Evolutionary conservation across 495 filamentous ascomycete genomes (phyloP).

Genomic region (Penicillium odoratum): DNA sequence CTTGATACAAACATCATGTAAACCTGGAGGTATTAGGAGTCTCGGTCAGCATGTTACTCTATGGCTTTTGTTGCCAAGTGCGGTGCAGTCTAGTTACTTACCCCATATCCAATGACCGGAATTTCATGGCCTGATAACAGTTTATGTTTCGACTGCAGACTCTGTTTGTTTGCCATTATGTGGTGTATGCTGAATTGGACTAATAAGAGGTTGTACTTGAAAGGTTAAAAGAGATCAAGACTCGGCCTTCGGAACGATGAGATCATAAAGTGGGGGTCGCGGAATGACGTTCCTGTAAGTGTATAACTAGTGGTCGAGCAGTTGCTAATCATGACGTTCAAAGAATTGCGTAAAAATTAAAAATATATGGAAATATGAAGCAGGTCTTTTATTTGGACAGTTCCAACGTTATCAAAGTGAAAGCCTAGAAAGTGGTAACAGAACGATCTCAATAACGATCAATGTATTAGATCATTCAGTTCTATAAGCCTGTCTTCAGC

Average conservation of each 20-base stretch:
- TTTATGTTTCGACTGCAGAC: slow-evolving; percentile 32
- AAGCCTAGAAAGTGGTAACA: no score
- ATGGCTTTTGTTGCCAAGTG: neutral
- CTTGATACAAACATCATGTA: slow-evolving; percentile 63
- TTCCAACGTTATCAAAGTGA: no score
- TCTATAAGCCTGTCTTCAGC: slow-evolving; percentile 20
- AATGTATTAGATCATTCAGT: slow-evolving; percentile 23
- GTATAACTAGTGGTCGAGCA: no score
- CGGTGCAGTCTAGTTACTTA: slow-evolving; percentile 36
- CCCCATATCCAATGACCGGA: slow-evolving; percentile 73
- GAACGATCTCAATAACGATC: neutral
- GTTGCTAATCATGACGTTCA: no score
- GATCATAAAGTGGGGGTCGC: slow-evolving; percentile 23
- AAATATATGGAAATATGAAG: no score
- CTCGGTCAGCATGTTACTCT: neutral
- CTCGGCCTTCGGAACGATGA: slow-evolving; percentile 14
- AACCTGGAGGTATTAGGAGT: slow-evolving; percentile 47
- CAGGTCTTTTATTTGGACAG: no score
- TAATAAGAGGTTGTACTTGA: neutral
- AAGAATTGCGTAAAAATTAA: no score
- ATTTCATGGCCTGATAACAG: slow-evolving; percentile 80
- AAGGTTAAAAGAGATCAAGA: slow-evolving; percentile 1
- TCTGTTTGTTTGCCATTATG: slow-evolving; percentile 24
- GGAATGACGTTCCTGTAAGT: neutral
- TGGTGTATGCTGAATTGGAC: slow-evolving; percentile 13